Conservation (phyloP, 1,284 basidiomycete genomes). For the Earliella scabrosa region DNA sequence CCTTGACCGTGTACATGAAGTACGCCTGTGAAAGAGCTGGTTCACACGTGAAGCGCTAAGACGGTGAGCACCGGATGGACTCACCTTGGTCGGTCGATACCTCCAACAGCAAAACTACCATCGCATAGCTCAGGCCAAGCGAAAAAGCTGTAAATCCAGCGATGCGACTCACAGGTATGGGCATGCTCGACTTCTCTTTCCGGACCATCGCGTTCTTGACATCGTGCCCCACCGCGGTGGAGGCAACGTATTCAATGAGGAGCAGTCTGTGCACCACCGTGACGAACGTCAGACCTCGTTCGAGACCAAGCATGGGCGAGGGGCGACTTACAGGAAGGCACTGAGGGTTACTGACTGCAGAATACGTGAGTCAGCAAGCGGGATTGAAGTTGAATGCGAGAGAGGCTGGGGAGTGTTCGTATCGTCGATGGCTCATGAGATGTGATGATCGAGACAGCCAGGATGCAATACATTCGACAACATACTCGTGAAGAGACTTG, state of each 20-base stretch:
- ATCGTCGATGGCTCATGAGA: too few species aligned
- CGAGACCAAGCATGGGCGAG: too few species aligned
- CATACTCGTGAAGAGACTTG: too few species aligned
- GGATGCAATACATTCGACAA: too few species aligned
- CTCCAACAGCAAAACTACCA: conserved; percentile 76
- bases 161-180: conserved; percentile 71
- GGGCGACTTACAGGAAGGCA: conserved; percentile 79
- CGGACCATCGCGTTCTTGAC: conserved; percentile 70
- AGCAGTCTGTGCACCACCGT: conserved; percentile 71
- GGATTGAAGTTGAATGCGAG: neutral
- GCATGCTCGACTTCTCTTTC: conserved; percentile 81
- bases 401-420: neutral
- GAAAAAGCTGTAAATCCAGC: too few species aligned
- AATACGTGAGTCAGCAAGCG: neutral
- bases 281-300: too few species aligned
- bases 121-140: too few species aligned
- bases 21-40: conserved; percentile 58
- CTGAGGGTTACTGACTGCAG: conserved; percentile 73
- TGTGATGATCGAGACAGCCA: too few species aligned
- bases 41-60: neutral
- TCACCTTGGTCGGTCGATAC: conserved; percentile 80
- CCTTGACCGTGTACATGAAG: conserved; percentile 88
- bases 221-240: conserved; percentile 61
- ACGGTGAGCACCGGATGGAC: too few species aligned
- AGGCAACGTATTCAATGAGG: conserved; percentile 84